Evolutionary conservation across 164 flowering plant genomes (phyloP), one percentile per base, ranked within the genome.

Genomic region (Piper longum): DNA sequence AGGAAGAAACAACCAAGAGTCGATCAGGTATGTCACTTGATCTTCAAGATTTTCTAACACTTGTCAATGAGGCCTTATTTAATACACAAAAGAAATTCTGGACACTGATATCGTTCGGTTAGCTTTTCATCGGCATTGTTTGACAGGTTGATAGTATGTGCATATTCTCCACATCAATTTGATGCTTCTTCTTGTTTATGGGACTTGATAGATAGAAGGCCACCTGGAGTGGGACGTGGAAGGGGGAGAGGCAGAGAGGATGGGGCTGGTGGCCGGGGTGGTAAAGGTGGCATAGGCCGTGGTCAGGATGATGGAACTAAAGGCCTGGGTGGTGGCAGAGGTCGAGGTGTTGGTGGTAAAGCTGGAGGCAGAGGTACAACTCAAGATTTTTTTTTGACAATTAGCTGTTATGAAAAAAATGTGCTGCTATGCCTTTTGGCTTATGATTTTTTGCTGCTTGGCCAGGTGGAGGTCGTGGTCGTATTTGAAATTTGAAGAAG

Each of bases 241-340:
- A 77, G 88, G 63, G 88, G 88, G 68, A 80, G 91, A 77, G 85
- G 91, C 55, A 79, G 88, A 71, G 91, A 82, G 54, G 91, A 86
- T 57, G 79, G 80, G 61, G 39, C 80, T 62, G 64, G 76, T 67
- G 76, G 79, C 42, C 70, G 79, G 66, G 70, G 72, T 62, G 70
- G 68, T 54, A 83, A 68, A 73, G 84, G 81, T 72, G 84, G 81
- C 44, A 66, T 74, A 62, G 82, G 85, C 19, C 79, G 77, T 75
- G 86, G 86, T 12, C 60, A 75, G 45, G 88, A 84, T 64, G 84
- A 79, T 70, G 83, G 80, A 61, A 73, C 72, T 43, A 77, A 63
- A 71, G 83, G 81, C 56, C 70, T 68, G 66, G 79, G 79, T 57
- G 78, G 82, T 61, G 76, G 84, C 62, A 71, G 80, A 18, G 80